Base-by-base conservation (phyloP, 768 basidiomycete species). In the Termitomyces sp. region DNA sequence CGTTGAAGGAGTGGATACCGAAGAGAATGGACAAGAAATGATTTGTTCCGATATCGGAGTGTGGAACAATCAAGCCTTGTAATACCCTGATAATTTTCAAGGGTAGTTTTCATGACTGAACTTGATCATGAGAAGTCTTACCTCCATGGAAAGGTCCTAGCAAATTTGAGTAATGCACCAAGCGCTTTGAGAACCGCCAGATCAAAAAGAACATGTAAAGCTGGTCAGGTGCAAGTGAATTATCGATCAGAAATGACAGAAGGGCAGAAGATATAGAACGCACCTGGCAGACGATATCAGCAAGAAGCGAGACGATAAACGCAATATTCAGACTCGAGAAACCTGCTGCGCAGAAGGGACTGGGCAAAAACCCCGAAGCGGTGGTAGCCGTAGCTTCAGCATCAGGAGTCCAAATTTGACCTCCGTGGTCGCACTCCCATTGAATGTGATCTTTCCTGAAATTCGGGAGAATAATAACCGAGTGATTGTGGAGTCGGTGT, bases 341-440 rank as follows among this genome's bases (percentile, higher is more conserved):
- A 50, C 86, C 86, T 52, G 77, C 63, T 40, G 73, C 64, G 68
- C 87, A 89, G 61, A 89, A 81, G 25, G 70, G 77, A 54, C 69
- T 70, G 25, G 85, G 84, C 59, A 86, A 67, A 32, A 76, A 66
- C 25, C 74, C 73, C 27, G 75, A 66, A 58, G 65, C 71, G 46
- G 66, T 67, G 61, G 75, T 71, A 56, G 73, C 76, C 36, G 77
- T 36, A 53, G 25, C 70, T 13, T 66, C 73, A 49, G 67, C 73
- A 20, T 78, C 73, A 45, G 68, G 71, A 7, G 76, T 70, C 82
- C 82, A 86, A 16, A 84, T 72, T 61, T 84, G 80, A 4, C 86
- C 85, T 16, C 86, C 88, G 58, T 89, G 82, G 61, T 79, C 74
- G 66, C 87, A 89, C 70, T 87, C 85, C 86, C 87, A 89, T 33